Conservation (phyloP, 164 flowering plant species). For the Vitis labrusca region DNA sequence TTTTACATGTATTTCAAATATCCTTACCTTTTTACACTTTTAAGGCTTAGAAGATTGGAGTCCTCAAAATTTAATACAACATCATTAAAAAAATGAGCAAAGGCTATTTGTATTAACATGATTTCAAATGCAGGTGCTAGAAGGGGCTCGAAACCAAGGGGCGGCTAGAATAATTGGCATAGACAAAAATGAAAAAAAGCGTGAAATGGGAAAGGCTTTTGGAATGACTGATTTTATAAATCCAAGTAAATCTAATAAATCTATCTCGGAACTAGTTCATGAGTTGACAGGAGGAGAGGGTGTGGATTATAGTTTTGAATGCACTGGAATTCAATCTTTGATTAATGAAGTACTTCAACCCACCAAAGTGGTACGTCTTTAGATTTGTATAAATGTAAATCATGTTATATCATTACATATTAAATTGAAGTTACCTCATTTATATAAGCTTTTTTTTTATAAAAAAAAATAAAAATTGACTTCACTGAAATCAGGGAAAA, state of each 20-base stretch:
- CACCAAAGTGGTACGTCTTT: slow-evolving; percentile 33
- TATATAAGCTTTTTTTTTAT: no score
- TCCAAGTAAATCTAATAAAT: slow-evolving; percentile 22
- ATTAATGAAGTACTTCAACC: slow-evolving; percentile 37
- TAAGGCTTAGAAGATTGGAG: no score
- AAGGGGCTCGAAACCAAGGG: slow-evolving; percentile 38
- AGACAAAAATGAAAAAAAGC: slow-evolving; percentile 33
- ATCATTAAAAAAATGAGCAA: no score
- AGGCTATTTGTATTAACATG: no score
- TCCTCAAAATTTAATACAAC: no score
- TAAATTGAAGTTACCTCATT: no score
- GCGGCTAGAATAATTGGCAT: slow-evolving; percentile 48
- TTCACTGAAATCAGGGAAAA: slow-evolving; percentile 25
- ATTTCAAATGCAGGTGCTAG: slow-evolving; percentile 28
- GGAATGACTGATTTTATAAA: slow-evolving; percentile 58
- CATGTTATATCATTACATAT: no score
- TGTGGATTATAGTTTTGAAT: slow-evolving; percentile 54
- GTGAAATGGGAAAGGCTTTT: slow-evolving; percentile 32
- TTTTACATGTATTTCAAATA: no score
- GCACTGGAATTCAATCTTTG: slow-evolving; percentile 36
- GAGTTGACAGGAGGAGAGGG: slow-evolving; percentile 49
- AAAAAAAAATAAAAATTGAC: no score
- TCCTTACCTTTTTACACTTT: no score
- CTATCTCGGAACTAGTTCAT: slow-evolving; percentile 31
- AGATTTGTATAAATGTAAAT: no score